Evolutionary conservation across 2,329 filamentous ascomycete species (phyloP).

Genomic region (Alternaria metachromatica): DNA sequence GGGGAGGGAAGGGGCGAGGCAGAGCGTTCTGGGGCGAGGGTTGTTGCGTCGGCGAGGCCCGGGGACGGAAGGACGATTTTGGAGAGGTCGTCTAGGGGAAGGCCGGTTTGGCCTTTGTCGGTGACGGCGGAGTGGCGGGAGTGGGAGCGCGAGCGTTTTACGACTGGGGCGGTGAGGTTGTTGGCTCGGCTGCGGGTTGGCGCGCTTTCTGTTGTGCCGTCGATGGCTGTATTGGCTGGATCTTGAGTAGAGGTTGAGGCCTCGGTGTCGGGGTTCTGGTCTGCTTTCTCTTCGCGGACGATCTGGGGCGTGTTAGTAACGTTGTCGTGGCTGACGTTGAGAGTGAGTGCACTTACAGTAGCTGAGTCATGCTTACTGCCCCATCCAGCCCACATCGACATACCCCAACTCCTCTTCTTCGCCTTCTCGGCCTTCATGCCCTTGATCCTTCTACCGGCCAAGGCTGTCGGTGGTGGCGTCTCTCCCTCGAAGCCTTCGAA

Average conservation of each 20-base stretch:
- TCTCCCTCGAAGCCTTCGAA: constrained; percentile 77
- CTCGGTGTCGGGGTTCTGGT: constrained; percentile 26
- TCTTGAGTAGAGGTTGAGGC: constrained; percentile 38
- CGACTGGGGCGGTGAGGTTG: constrained; percentile 4
- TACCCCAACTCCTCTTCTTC: constrained; percentile 72
- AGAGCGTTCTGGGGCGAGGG: constrained; percentile 37
- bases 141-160: constrained; percentile 32
- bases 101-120: constrained; percentile 40
- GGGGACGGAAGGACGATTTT: constrained; percentile 28
- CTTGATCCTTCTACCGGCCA: constrained; percentile 72
- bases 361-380: constrained; percentile 86
- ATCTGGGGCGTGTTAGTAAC: constrained; percentile 32
- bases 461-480: constrained; percentile 79
- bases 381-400: constrained; percentile 86
- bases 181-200: constrained; percentile 14
- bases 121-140: constrained; percentile 42
- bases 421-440: constrained; percentile 57
- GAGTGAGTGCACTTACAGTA: constrained; percentile 59
- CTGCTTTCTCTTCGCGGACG: constrained; percentile 42
- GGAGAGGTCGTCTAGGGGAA: constrained; percentile 28
- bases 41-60: constrained; percentile 36
- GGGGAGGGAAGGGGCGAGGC: constrained; percentile 30
- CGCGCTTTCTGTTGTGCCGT: constrained; percentile 45
- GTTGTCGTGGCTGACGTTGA: not conserved
- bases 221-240: constrained; percentile 17